Evolutionary conservation across 2,329 filamentous ascomycete species (phyloP).

Genomic region (Trichoderma pleuroti): DNA sequence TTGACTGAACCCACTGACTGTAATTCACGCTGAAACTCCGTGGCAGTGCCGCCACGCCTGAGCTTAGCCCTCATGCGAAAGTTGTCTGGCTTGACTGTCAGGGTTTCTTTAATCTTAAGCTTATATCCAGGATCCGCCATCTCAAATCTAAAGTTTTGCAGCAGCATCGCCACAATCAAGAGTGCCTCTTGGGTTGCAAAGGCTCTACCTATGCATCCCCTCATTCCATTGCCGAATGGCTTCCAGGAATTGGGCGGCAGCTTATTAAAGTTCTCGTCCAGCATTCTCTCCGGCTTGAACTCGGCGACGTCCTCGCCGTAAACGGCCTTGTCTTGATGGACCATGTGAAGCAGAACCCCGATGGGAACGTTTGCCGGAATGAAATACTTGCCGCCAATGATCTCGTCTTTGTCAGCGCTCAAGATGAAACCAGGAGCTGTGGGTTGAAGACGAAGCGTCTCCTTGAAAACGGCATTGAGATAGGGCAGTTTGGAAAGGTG

Average conservation of each 20-base stretch:
- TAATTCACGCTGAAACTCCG: constrained; percentile 34
- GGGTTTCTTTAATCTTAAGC: constrained; percentile 48
- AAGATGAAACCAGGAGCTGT: constrained; percentile 29
- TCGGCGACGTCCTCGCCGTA: constrained; percentile 55
- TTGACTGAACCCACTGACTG: constrained; percentile 1
- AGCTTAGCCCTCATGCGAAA: constrained; percentile 57
- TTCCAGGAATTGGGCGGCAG: constrained; percentile 44
- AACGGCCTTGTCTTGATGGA: constrained; percentile 54
- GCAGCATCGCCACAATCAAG: constrained; percentile 44
- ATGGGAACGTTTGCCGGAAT: constrained; percentile 45
- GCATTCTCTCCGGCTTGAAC: constrained; percentile 61
- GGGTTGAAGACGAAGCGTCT: constrained; percentile 39
- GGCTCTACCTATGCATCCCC: constrained; percentile 50
- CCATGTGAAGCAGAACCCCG: constrained; percentile 42
- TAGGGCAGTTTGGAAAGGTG: constrained; percentile 62
- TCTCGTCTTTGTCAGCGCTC: constrained; percentile 38
- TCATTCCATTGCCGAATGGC: constrained; percentile 52
- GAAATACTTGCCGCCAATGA: constrained; percentile 53
- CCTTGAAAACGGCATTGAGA: constrained; percentile 59
- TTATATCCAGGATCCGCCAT: constrained; percentile 56
- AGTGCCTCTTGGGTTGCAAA: constrained; percentile 55
- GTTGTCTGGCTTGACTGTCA: constrained; percentile 59
- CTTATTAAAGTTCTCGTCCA: constrained; percentile 48
- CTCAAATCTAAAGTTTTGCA: constrained; percentile 66
- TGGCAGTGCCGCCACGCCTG: constrained; percentile 38